A percentile compares a stretch with the other conserved stretches of the same genome.
Conservation (phyloP, 75 land plant genomes). For the Picea sitchensis region DNA sequence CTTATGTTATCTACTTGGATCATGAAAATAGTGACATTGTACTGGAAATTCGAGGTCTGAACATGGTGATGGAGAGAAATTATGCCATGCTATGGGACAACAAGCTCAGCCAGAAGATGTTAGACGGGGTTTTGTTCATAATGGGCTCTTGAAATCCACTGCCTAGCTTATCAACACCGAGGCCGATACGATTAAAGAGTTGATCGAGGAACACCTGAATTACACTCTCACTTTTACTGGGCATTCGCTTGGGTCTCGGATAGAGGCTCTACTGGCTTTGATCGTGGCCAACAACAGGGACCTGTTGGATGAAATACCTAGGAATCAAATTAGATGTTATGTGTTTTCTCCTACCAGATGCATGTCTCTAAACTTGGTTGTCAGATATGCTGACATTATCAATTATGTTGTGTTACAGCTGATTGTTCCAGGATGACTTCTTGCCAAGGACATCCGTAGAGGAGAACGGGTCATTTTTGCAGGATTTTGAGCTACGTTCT, state of each 20-base stretch:
- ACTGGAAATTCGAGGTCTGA: conserved; percentile 78
- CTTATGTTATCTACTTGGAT: conserved; percentile 50
- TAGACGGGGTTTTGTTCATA: conserved; percentile 94
- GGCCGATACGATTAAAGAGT: conserved; percentile 40
- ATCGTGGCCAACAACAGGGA: conserved; percentile 53
- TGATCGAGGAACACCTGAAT: conserved; percentile 42
- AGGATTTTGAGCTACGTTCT: no score
- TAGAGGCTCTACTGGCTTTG: conserved; percentile 72
- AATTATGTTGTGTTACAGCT: conserved; percentile 81
- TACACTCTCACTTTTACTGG: conserved; percentile 79
- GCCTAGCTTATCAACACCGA: conserved; percentile 60
- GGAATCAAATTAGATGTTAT: conserved; percentile 71
- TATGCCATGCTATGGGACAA: conserved; percentile 78
- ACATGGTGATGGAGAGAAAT: conserved; percentile 66
- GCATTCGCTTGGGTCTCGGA: conserved; percentile 89
- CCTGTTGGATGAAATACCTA: conserved; percentile 57
- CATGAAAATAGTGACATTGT: conserved; percentile 66
- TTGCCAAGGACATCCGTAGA: no score
- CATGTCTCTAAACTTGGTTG: conserved; percentile 86
- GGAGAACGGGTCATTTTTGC: no score
- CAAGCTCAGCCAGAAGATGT: conserved; percentile 60
- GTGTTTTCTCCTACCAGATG: conserved; percentile 91
- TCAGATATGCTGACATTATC: conserved; percentile 82
- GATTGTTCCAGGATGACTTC: no score
- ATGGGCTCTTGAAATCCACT: conserved; percentile 80